Evolutionary conservation across 2,329 filamentous ascomycete genomes (phyloP).

Genomic region (Biscogniauxia mediterranea): DNA sequence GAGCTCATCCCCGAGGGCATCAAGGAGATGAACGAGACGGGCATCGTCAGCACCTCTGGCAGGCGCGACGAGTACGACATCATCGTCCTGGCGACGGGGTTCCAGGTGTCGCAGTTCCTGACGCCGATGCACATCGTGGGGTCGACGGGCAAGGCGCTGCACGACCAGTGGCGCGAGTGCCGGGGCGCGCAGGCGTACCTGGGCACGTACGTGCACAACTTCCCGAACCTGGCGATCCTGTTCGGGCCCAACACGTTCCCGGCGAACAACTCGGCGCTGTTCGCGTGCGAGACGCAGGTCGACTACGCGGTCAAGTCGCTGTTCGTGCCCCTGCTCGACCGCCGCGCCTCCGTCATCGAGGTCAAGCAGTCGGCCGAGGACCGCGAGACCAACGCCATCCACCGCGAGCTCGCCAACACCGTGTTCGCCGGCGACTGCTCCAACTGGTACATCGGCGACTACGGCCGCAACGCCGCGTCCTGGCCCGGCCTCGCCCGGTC

Average conservation of each 20-base stretch:
- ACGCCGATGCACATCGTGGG: constrained; percentile 29
- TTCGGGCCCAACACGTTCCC: constrained; percentile 29
- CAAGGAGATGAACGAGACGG: constrained; percentile 25
- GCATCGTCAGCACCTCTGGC: constrained; percentile 23
- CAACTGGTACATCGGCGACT: constrained; percentile 42
- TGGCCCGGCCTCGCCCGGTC: constrained; percentile 34
- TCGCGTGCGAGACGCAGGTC: constrained; percentile 26
- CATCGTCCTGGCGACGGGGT: constrained; percentile 31
- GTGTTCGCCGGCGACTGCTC: constrained; percentile 39
- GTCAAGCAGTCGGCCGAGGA: constrained; percentile 35
- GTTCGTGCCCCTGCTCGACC: constrained; percentile 31
- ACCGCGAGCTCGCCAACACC: constrained; percentile 31
- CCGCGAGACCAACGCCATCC: constrained; percentile 29
- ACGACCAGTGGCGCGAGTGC: constrained; percentile 28
- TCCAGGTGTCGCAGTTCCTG: constrained; percentile 26
- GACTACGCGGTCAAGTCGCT: constrained; percentile 32
- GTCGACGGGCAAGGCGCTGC: constrained; percentile 17
- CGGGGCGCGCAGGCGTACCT: constrained; percentile 32
- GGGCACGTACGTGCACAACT: constrained; percentile 30
- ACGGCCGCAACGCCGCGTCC: constrained; percentile 37
- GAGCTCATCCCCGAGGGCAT: constrained; percentile 29
- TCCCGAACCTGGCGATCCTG: constrained; percentile 33
- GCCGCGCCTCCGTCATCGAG: constrained; percentile 32
- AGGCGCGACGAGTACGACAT: constrained; percentile 24
- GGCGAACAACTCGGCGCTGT: constrained; percentile 28